Conservation (phyloP, 2,329 filamentous ascomycete genomes). For the Fusarium protoensiforme region DNA sequence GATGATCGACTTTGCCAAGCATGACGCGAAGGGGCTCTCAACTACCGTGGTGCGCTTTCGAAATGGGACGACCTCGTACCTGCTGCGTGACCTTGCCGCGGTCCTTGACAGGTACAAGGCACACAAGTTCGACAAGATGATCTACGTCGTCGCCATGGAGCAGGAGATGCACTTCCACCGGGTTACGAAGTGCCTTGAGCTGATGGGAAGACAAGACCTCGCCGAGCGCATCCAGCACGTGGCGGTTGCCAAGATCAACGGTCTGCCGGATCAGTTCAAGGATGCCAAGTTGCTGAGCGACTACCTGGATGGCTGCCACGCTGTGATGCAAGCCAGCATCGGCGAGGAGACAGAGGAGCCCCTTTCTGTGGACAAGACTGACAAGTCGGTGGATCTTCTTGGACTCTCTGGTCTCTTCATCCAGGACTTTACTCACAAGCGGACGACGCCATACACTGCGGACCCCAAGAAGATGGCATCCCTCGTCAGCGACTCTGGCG, state of each 20-base stretch:
- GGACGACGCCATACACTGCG: constrained; percentile 33
- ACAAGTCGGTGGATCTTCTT: constrained; percentile 20
- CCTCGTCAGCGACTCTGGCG: constrained; percentile 26
- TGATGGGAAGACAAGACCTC: constrained; percentile 49
- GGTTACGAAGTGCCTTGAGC: constrained; percentile 69
- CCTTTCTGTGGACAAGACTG: constrained; percentile 12
- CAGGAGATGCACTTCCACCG: constrained; percentile 80
- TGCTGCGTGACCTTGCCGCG: constrained; percentile 78
- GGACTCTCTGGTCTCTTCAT: constrained; percentile 28
- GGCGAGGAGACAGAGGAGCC: constrained; percentile 15
- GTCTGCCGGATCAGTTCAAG: constrained; percentile 24
- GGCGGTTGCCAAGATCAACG: constrained; percentile 66
- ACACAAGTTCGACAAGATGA: constrained; percentile 79
- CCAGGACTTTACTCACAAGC: constrained; percentile 43
- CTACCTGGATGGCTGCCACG: constrained; percentile 26
- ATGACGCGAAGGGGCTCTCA: constrained; percentile 77
- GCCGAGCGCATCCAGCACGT: constrained; percentile 49
- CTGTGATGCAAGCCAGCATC: constrained; percentile 1
- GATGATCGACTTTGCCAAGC: constrained; percentile 76
- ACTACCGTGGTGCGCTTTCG: constrained; percentile 74
- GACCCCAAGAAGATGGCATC: constrained; percentile 48
- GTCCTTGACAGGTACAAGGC: constrained; percentile 70
- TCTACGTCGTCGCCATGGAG: constrained; percentile 79
- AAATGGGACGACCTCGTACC: constrained; percentile 54
- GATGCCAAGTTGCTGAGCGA: constrained; percentile 32